Evolutionary conservation across 1,139 yeast species (phyloP).

Genomic region (Suhomyces ambrosiae): DNA sequence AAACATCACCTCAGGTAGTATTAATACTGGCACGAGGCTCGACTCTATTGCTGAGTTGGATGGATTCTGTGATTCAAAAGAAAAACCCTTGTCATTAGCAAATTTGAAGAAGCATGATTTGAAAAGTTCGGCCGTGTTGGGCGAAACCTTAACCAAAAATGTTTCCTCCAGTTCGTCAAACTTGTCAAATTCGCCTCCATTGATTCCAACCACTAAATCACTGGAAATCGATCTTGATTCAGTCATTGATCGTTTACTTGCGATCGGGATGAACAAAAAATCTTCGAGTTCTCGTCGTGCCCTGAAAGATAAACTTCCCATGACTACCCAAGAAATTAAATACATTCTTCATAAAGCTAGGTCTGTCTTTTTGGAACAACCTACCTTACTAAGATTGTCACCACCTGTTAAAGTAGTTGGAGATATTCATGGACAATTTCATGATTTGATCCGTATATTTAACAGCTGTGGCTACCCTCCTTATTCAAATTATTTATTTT

Average conservation of each 20-base stretch:
- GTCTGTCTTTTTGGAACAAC: slow-evolving; percentile 72
- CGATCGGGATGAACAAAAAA: slow-evolving; percentile 38
- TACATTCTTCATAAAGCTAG: slow-evolving; percentile 68
- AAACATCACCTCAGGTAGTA: background rate
- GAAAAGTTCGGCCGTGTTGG: slow-evolving; percentile 13
- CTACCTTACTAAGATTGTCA: slow-evolving; percentile 70
- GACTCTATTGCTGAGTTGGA: slow-evolving; percentile 32
- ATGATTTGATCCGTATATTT: slow-evolving; percentile 72
- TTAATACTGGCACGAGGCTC: slow-evolving; percentile 3
- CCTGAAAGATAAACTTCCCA: slow-evolving; percentile 44
- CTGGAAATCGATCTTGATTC: slow-evolving; percentile 52
- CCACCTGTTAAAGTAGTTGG: slow-evolving; percentile 89
- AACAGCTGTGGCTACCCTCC: slow-evolving; percentile 83
- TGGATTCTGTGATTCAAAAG: slow-evolving; percentile 42
- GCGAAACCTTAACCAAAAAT: slow-evolving; percentile 15
- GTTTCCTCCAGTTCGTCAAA: slow-evolving; percentile 23
- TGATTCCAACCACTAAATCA: slow-evolving; percentile 21
- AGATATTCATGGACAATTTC: slow-evolving; percentile 84
- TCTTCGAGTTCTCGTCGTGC: slow-evolving; percentile 25
- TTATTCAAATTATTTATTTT: slow-evolving; percentile 70
- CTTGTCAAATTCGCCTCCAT: slow-evolving; percentile 32
- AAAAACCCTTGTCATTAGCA: slow-evolving; percentile 13
- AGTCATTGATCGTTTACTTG: slow-evolving; percentile 56
- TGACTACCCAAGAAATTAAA: slow-evolving; percentile 59
- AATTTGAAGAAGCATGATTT: slow-evolving; percentile 18